Percentiles rank a stretch among this genome's conserved stretches.
Conservation (phyloP, 2,329 filamentous ascomycete species). For the Zymoseptoria ardabiliae region DNA sequence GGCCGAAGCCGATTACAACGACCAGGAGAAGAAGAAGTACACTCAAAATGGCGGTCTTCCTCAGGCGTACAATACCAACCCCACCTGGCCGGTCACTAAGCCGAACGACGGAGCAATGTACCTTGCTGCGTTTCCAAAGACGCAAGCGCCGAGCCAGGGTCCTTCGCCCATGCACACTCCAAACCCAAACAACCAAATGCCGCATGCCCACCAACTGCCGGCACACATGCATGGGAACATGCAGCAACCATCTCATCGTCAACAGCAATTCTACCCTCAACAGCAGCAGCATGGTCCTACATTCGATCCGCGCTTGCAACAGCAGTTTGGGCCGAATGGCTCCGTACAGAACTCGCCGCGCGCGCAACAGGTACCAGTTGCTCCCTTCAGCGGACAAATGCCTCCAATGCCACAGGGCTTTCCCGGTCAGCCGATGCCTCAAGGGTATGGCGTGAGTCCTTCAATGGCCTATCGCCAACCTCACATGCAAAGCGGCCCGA, state of each 20-base stretch:
- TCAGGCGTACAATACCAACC: slow-evolving; percentile 73
- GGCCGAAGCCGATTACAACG: slow-evolving; percentile 50
- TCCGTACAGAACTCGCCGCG: slow-evolving; percentile 76
- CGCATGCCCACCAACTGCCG: slow-evolving; percentile 78
- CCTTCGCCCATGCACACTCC: slow-evolving; percentile 57
- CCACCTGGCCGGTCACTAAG: slow-evolving; percentile 70
- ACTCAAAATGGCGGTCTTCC: slow-evolving; percentile 74
- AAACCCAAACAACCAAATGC: slow-evolving; percentile 54
- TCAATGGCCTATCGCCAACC: slow-evolving; percentile 46
- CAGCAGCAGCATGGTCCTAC: slow-evolving; percentile 67
- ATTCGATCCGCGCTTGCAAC: slow-evolving; percentile 75
- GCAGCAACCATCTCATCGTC: slow-evolving; percentile 63
- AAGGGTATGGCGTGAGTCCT: slow-evolving; percentile 63
- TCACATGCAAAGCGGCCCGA: slow-evolving; percentile 12
- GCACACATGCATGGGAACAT: slow-evolving; percentile 66
- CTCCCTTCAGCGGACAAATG: slow-evolving; percentile 46
- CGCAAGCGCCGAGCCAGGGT: slow-evolving; percentile 49
- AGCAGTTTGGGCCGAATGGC: slow-evolving; percentile 68
- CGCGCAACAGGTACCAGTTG: slow-evolving; percentile 51
- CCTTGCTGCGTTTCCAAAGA: slow-evolving; percentile 68
- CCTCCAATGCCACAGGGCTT: slow-evolving; percentile 42
- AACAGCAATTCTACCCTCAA: slow-evolving; percentile 70
- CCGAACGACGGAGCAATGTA: slow-evolving; percentile 72
- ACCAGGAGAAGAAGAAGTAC: slow-evolving; percentile 52
- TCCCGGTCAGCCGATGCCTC: slow-evolving; percentile 61